Base-by-base conservation (phyloP, 23 red algal species). In the Gracilariopsis chorda region DNA sequence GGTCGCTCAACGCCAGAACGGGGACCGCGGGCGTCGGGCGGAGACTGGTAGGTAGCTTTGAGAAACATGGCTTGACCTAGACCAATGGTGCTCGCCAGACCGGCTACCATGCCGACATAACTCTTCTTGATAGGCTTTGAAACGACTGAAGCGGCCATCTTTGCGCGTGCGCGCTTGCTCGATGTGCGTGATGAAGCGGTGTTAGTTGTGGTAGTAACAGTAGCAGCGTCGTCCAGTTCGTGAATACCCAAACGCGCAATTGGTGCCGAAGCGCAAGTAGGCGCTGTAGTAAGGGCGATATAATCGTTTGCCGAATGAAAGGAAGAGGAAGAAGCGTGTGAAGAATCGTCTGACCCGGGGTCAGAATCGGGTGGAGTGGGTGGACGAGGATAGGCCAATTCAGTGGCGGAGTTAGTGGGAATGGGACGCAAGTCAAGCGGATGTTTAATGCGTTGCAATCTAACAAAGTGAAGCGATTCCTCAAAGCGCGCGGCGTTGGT, bases 21-120 rank as follows among this genome's bases (percentile, higher is more conserved):
- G 48, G 94, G 94, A 28, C 94, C 94, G 11, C 49, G 45, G 28
- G 86, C 87, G 41, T 96, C 94, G 46, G 94, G 94, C 7, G 94
- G 94, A 36, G 94, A 96, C 47, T 82, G 8, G 67, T 96, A 96
- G 27, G 94, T 91, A 21, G 78, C 87, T 61, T 88, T 79, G 45
- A 96, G 87, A 46, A 79, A 85, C 43, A 87, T 47, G 28, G 73
- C 86, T 45, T 96, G 94, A 9, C 86, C 86, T 7, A 89, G 77
- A 53, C 75, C 82, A 9, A 83, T 52, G 1, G 85, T 74, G n/a
- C 75, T 76, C 34, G 93, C 83, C n/a, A 89, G 55, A 34, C 80
- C 92, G 41, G 92, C 79, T n/a, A 87, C 63, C 48, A 81, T 80
- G 40, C 77, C 81, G 11, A 94, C 49, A 57, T 80, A 80, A 39